Base-by-base conservation (phyloP, 2,329 filamentous ascomycete species). In the Colletotrichum magnum region DNA sequence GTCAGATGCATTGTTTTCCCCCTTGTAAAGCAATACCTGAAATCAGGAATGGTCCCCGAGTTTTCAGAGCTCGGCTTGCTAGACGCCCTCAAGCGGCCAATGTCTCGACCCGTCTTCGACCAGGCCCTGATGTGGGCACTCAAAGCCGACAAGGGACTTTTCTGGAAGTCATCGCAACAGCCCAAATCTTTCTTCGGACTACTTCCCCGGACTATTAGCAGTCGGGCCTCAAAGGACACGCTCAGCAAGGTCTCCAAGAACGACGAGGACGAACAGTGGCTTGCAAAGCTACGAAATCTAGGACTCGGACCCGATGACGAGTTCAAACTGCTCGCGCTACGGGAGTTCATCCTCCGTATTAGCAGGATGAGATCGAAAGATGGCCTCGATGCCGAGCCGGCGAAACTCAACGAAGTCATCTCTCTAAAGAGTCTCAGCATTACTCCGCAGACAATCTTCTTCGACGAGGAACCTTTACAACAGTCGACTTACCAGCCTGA, bases 221-320 rank as follows among this genome's bases (percentile, higher is more conserved):
- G 84, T 2, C 85, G 89, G 70, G 86, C 88, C 53, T 84, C 87
- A 54, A 86, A 84, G 74, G 90, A 92, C 70, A 84, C 89, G 10
- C 80, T 96, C 32, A 87, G 85, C 71, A 90, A 89, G 73, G 82
- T 93, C 4, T 82, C 88, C 0, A 95, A 90, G 76, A 97, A 95
- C 73, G 94, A 97, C 9, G 95, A 98, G 78, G 96, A 99, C 76
- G 94, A 98, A 71, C 90, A 94, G 73, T 98, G 96, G 95, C 84
- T 99, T n/a, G 86, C 88, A 15, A 92, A 94, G 72, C 82, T 99
- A 56, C 89, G 93, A 58, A 97, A 94, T 72, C 89, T 97, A 50
- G 96, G 96, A 0, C 89, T 99, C 84, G 84, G 86, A 1, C 77
- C 86, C 1, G 95, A 98, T 52, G 95, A 99, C 73, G 96, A 99